A percentile compares a stretch with the other conserved stretches of the same genome.
phyloP scores from a whole-genome alignment of 371 early-diverging fungal species.

The Haplosporangium sp. region DNA sequence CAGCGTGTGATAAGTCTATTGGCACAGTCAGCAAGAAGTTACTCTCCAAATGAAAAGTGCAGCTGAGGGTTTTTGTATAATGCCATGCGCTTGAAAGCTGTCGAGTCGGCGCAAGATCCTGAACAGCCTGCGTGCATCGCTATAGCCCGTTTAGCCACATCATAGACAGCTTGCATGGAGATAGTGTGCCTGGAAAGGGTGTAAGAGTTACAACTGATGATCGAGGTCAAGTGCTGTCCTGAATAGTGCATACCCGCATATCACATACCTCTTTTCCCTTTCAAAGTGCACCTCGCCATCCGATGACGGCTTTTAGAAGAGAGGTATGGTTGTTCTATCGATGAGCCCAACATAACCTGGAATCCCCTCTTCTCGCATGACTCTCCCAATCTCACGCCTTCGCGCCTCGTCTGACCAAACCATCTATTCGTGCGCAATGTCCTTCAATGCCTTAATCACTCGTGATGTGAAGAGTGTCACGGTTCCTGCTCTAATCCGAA shows the following conservation, averaged over 20 bases:
- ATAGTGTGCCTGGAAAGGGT: slow-evolving; percentile 12
- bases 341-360: slow-evolving; percentile 16
- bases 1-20: background rate
- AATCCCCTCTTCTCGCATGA: slow-evolving; percentile 11
- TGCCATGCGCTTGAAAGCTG: slow-evolving; percentile 12
- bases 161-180: slow-evolving; percentile 18
- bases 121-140: slow-evolving; percentile 5
- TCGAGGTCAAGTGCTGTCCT: background rate
- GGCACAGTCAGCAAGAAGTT: slow-evolving; percentile 16
- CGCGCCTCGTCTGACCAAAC: background rate
- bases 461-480: slow-evolving; percentile 3
- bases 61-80: background rate
- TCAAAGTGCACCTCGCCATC: slow-evolving; percentile 8
- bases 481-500: slow-evolving; percentile 2
- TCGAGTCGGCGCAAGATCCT: slow-evolving; percentile 11
- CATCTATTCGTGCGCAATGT: slow-evolving; percentile 3
- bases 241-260: too few relatives aligned
- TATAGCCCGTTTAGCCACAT: slow-evolving; percentile 14
- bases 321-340: slow-evolving; percentile 17
- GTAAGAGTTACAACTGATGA: too few relatives aligned
- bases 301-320: slow-evolving; percentile 3
- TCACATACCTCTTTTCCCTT: slow-evolving; percentile 8
- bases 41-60: slow-evolving; percentile 15
- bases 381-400: slow-evolving; percentile 4
- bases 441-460: slow-evolving; percentile 5